Percentiles rank a stretch among this genome's conserved stretches.
These are phyloP conservation scores for Lecanicillium sp. DNA, from an alignment of 2,329 filamentous ascomycete genomes.

Conservation along the genomic window DNA sequence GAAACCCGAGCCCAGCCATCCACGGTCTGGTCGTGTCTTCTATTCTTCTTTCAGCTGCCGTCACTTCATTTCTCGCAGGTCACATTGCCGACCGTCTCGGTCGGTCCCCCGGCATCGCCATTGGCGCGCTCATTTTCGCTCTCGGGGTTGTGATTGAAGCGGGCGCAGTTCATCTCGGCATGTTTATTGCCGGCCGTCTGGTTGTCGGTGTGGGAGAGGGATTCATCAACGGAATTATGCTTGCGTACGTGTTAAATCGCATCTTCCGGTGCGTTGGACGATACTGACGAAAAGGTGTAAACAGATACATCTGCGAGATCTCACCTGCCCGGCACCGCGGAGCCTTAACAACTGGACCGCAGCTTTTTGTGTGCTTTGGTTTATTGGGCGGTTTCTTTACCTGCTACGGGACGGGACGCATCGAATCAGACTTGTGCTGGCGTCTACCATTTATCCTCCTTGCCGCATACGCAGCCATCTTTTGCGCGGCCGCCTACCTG, in stretches of 20 bases:
- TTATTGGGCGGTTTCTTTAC: constrained; percentile 53
- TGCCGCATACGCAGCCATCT: constrained; percentile 23
- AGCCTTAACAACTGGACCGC: constrained; percentile 44
- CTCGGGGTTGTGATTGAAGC: constrained; percentile 49
- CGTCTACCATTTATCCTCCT: constrained; percentile 49
- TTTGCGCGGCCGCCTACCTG: constrained; percentile 37
- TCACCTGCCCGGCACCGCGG: constrained; percentile 46
- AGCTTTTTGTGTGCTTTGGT: constrained; percentile 45
- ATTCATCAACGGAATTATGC: constrained; percentile 43
- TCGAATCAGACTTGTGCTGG: constrained; percentile 47
- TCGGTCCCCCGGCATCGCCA: constrained; percentile 27
- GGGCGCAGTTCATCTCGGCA: constrained; percentile 37
- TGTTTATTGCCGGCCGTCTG: constrained; percentile 49
- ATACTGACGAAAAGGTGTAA: neutral
- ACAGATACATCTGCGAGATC: constrained; percentile 53
- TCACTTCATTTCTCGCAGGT: constrained; percentile 53
- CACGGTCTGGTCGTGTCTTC: constrained; percentile 54
- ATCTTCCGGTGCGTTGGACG: constrained; percentile 25
- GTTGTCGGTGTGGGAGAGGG: constrained; percentile 47
- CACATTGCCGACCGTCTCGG: constrained; percentile 47
- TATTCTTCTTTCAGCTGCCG: constrained; percentile 50
- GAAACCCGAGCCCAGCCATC: constrained; percentile 21
- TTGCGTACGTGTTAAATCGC: constrained; percentile 51
- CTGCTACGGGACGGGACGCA: constrained; percentile 48
- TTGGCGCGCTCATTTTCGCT: constrained; percentile 45